These are phyloP conservation scores for Bryum argenteum DNA, from an alignment of 225 moss, liverwort and hornwort species.

Conservation along the genomic window DNA sequence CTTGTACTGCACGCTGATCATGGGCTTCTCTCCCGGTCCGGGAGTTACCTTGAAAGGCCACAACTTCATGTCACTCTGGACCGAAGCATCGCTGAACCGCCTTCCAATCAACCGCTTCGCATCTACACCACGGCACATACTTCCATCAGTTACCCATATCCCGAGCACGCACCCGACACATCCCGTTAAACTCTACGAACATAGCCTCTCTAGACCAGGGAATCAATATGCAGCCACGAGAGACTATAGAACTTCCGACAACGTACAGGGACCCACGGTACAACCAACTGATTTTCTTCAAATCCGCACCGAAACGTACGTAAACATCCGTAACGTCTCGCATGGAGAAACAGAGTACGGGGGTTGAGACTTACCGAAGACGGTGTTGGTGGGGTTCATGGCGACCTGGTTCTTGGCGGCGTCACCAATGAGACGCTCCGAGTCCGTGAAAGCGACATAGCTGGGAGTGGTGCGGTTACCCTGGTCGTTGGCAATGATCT, in stretches of 20 bases:
- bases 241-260: no score
- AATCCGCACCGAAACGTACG: no score
- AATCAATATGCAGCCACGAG: no score
- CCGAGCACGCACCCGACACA: no score
- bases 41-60: slow-evolving; percentile 35
- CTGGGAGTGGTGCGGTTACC: slow-evolving; percentile 4
- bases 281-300: no score
- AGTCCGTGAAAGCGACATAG: slow-evolving; percentile 34
- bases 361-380: neutral
- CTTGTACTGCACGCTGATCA: slow-evolving; percentile 40
- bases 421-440: slow-evolving; percentile 20
- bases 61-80: slow-evolving; percentile 37
- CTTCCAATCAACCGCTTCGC: slow-evolving; percentile 30
- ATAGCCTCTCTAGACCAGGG: no score
- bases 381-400: slow-evolving; percentile 36
- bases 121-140: neutral
- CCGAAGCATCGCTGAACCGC: slow-evolving; percentile 29
- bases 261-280: no score
- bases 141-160: neutral
- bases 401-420: slow-evolving; percentile 27
- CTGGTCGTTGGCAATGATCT: no score
- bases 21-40: neutral
- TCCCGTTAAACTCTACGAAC: no score
- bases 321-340: no score
- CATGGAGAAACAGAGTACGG: neutral